Evolutionary conservation across 129 eudicot species (phyloP), one percentile per base, ranked within the genome.

Genomic region (Apium graveolens): DNA sequence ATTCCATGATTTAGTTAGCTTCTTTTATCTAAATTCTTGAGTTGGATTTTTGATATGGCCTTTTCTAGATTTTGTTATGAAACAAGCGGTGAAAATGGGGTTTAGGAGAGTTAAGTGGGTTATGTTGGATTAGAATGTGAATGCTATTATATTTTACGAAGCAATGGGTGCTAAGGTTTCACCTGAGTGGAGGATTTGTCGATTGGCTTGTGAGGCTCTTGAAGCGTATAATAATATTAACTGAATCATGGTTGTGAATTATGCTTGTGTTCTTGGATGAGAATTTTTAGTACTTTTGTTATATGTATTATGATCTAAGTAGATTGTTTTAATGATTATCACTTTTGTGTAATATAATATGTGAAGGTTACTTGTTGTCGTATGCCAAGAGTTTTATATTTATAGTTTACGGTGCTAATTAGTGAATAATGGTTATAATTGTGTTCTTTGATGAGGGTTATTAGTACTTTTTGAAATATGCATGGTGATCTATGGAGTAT

Each of bases 61-160:
- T 39, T 5, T 43, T 43, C 45, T 43, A 24, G 32, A 57, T 57
- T 57, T 0, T 53, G 27, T 53, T 26, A 27, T n/a, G n/a, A n/a
- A n/a, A n/a, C n/a, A n/a, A n/a, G n/a, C n/a, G n/a, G n/a, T n/a
- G n/a, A 85, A 60, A 81, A 87, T 93, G 90, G 97, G 93, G 75
- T 91, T 82, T 53, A 97, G 96, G 48, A 80, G 96, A 70, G 96
- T 93, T 82, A 97, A 93, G 76, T 93, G 98, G 98, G 91, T 82
- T 29, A 97, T 93, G 76, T 81, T 93, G 41, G 97, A 91, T 72
- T 93, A 97, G 98, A 91, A 93, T 74, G 80, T 81, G 83, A 89
- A 89, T 78, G 97, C 97, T 10, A 88, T 91, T 2, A 79, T 46
- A 79, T 93, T 93, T 73, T 93, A 93, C 29, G 89, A 93, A 82